Evolutionary conservation across 2,329 filamentous ascomycete species (phyloP), one percentile per base, ranked within the genome.

Genomic region (Botrytis pseudocinerea): DNA sequence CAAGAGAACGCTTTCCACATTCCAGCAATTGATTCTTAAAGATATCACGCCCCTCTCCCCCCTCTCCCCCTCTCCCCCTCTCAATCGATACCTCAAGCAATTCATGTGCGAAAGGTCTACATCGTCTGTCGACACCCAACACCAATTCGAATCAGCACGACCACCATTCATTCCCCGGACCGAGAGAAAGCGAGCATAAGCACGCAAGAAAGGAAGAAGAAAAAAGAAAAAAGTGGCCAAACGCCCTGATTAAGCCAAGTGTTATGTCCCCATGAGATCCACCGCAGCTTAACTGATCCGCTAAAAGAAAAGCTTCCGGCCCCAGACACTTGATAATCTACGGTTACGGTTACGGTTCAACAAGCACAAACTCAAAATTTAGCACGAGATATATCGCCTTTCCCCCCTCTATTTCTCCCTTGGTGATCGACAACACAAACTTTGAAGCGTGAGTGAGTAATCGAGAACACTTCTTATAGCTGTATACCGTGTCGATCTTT

Each of bases 271-370:
- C 22, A 10, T 40, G 46, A 28, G 61, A 64, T 46, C 61, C 61
- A 64, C 64, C 57, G n/a, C 42, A 57, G 51, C 51, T 57, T 51
- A 48, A 35, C 42, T 40, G 68, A 70, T 62, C 68, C 68, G 22
- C 68, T 62, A 70, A 62, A 62, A 59, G 9, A 70, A 70, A 48
- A 68, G 64, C 68, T 70, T 62, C 59, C 57, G 68, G 68, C 42
- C 68, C 68, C 68, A 69, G 51, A 60, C 54, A 46, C 8, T 18
- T 42, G 18, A 20, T 35, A 32, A 69, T n/a, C 35, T 59, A 68
- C 22, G 28, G 22, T 20, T 59, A 68, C 22, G 28, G 22, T 20
- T 60, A 38, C 32, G 35, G 14, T 46, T 38, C 40, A 63, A n/a
- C 38, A 44, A 64, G 61, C 4, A 64, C 40, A 64, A 64, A 64